These are phyloP conservation scores for Acorus gramineus DNA, from an alignment of 106 monocot genomes.

Conservation along the genomic window DNA sequence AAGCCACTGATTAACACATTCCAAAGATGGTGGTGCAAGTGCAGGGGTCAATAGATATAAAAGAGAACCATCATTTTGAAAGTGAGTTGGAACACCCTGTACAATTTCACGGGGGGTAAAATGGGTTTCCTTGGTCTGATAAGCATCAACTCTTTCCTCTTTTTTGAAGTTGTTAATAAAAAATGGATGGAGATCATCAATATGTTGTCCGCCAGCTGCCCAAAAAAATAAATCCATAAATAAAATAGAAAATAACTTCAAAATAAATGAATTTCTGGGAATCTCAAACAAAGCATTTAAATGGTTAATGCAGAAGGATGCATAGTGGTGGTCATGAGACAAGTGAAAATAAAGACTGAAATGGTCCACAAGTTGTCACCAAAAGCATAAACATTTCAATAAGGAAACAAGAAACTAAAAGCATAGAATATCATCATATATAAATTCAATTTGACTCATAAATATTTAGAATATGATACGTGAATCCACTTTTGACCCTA, in stretches of 20 bases:
- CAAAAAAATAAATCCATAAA: not conserved
- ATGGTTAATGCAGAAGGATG: no score
- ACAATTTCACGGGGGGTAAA: conserved; percentile 14
- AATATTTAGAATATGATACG: no score
- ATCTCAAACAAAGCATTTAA: not conserved
- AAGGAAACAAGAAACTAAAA: no score
- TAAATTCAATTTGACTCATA: no score
- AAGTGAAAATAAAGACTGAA: no score
- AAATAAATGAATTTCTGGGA: not conserved
- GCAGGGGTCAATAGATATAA: conserved; percentile 71
- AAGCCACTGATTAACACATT: conserved; percentile 56
- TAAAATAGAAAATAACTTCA: not conserved
- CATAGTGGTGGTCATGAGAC: no score
- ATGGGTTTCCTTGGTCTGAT: conserved; percentile 9
- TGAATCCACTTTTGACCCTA: no score
- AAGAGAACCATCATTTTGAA: conserved; percentile 89
- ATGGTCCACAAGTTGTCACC: no score
- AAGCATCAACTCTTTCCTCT: conserved; percentile 3
- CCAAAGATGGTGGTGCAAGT: conserved; percentile 45
- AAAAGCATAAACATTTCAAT: no score
- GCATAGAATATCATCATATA: no score
- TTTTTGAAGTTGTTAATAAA: conserved; percentile 20
- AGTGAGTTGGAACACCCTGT: conserved; percentile 63
- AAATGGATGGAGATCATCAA: conserved; percentile 32
- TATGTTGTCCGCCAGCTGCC: conserved; percentile 24